Conservation (phyloP, 2,329 filamentous ascomycete species). For the Botrytis tulipae region DNA sequence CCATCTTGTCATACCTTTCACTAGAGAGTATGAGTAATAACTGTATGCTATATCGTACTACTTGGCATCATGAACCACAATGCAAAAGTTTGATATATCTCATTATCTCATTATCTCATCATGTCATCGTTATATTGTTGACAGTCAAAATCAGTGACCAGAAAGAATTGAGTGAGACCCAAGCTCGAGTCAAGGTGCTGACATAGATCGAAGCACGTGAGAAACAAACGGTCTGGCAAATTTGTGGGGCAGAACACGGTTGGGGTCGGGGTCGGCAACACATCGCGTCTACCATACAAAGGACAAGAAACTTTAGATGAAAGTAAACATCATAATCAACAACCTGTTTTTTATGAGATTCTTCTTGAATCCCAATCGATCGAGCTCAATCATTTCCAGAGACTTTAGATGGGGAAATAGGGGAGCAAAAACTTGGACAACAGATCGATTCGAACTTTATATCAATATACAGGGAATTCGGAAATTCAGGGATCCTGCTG, state of each 20-base stretch:
- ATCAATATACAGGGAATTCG: background rate
- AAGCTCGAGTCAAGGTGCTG: no score
- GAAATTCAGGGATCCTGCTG: background rate
- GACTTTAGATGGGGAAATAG: background rate
- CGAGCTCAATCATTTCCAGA: background rate
- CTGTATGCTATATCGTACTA: background rate
- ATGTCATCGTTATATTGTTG: background rate
- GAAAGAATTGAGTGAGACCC: background rate
- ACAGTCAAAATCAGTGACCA: background rate
- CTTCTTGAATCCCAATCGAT: background rate
- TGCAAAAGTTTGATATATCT: background rate
- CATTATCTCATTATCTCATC: background rate
- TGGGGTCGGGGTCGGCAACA: conserved; percentile 4
- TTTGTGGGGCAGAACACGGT: conserved; percentile 5
- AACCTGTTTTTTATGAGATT: background rate
- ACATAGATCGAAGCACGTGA: background rate
- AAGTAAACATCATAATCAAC: conserved; percentile 8
- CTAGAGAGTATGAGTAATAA: background rate
- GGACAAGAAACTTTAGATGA: background rate
- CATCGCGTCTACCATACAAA: conserved; percentile 14
- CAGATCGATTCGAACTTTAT: background rate
- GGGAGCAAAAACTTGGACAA: background rate
- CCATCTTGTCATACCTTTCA: background rate
- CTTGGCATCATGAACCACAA: background rate
- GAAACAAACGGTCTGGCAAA: background rate